These are phyloP conservation scores for Debaryomyces subglobosus DNA, from an alignment of 1,139 yeast genomes.

Conservation along the genomic window DNA sequence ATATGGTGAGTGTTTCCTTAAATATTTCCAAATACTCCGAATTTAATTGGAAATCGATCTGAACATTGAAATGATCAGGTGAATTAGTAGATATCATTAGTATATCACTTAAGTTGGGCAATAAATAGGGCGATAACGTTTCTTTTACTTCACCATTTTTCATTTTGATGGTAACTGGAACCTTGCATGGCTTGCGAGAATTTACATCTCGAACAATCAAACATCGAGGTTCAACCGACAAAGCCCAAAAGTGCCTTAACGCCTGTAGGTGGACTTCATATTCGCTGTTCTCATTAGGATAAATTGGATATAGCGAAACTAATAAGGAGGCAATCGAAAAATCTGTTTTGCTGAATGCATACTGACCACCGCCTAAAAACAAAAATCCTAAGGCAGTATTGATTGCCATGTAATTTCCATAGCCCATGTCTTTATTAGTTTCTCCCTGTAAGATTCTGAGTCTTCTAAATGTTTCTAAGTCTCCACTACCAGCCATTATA, in stretches of 20 bases:
- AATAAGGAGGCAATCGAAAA: slow-evolving; percentile 75
- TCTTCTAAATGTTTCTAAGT: slow-evolving; percentile 73
- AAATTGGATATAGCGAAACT: slow-evolving; percentile 74
- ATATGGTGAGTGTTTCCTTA: slow-evolving; percentile 48
- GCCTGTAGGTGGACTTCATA: slow-evolving; percentile 78
- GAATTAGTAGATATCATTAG: slow-evolving; percentile 43
- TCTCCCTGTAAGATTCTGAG: slow-evolving; percentile 69
- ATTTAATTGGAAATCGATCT: slow-evolving; percentile 41
- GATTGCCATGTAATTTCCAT: slow-evolving; percentile 77
- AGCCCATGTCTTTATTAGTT: slow-evolving; percentile 50
- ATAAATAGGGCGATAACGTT: slow-evolving; percentile 61
- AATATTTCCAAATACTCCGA: slow-evolving; percentile 46
- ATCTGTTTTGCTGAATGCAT: slow-evolving; percentile 67
- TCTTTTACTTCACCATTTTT: slow-evolving; percentile 38
- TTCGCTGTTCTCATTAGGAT: slow-evolving; percentile 51
- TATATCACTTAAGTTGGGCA: slow-evolving; percentile 63
- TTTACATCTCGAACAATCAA: slow-evolving; percentile 72
- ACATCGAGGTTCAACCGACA: slow-evolving; percentile 82
- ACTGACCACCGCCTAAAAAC: slow-evolving; percentile 92
- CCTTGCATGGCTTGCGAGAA: slow-evolving; percentile 53
- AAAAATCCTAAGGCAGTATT: slow-evolving; percentile 86
- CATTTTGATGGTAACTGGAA: slow-evolving; percentile 51
- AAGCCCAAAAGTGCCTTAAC: slow-evolving; percentile 87
- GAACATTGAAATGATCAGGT: slow-evolving; percentile 47
- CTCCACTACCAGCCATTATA: slow-evolving; percentile 93